A percentile compares a stretch with the other conserved stretches of the same genome.
Conservation (phyloP, 257 asterid species). For the Solanum commersonii region DNA sequence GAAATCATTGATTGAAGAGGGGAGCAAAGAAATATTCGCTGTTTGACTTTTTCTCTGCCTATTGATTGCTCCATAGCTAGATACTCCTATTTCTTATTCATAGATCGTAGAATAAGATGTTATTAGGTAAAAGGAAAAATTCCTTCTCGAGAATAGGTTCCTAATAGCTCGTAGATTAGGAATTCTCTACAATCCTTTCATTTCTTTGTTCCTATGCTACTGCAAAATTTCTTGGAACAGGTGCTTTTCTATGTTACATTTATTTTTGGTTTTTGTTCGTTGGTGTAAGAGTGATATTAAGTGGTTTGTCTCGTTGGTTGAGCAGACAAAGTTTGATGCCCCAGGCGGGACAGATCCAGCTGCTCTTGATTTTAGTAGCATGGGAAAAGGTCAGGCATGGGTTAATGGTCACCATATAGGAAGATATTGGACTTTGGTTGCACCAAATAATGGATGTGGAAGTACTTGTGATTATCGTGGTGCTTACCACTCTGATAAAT, state of each 20-base stretch:
- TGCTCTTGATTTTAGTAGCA: constrained; percentile 52
- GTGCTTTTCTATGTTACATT: not conserved
- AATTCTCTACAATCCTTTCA: not conserved
- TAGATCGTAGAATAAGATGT: not conserved
- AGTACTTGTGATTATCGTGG: constrained; percentile 70
- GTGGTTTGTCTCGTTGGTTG: not conserved
- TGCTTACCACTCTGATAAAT: constrained; percentile 56
- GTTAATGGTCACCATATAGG: constrained; percentile 88
- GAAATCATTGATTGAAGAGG: not conserved
- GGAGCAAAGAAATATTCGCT: not conserved
- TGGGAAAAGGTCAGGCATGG: constrained; percentile 97
- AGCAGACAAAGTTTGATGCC: constrained; percentile 64
- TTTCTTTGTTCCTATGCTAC: not conserved
- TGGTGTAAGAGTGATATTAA: not conserved
- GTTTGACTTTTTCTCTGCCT: not conserved
- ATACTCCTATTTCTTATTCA: not conserved
- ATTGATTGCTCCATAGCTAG: not conserved
- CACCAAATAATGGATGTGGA: constrained; percentile 70
- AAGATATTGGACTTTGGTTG: constrained; percentile 73
- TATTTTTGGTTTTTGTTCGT: not conserved
- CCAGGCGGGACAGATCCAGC: constrained; percentile 71
- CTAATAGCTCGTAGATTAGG: not conserved
- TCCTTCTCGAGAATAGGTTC: not conserved
- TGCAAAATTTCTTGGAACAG: not conserved
- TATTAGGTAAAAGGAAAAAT: not conserved